Evolutionary conservation across 169 alveolate species (phyloP), one percentile per base, ranked within the genome.

Genomic region (Cryptosporidium baileyi): DNA sequence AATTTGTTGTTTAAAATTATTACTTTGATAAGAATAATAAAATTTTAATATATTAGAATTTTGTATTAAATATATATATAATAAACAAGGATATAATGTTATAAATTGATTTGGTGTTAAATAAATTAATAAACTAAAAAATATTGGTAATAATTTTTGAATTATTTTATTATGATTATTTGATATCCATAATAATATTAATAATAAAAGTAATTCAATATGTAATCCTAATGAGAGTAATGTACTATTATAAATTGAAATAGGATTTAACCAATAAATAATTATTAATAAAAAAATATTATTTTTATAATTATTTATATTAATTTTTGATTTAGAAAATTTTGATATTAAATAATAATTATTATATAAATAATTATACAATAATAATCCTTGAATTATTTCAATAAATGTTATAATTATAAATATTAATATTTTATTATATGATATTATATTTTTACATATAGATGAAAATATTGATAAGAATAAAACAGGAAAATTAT

Each of bases 221-320:
- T 24, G 34, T 34, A 36, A n/a, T 0, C 63, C 85, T 28, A 74
- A 36, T 26, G 85, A 74, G 28, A 74, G 59, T 7, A 38, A 24
- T 36, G 57, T 51, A 38, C 60, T 15, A 11, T 54, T n/a, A 57
- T 74, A 74, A 11, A 74, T 19, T 9, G 59, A 38, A 11, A 74
- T 34, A 19, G 85, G 85, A 26, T 74, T 74, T 15, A 74, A 51
- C 67, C 65, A 74, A 57, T 51, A 74, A 40, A 38, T 3, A 2
- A 47, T 67, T 22, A 74, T 19, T 0, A 74, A 41, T 4, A 52
- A 22, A 40, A 34, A 40, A 4, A 36, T 54, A 8, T 19, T 19
- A 0, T 51, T 6, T 41, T 51, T 26, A 57, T 57, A 57, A 36
- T 15, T 2, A 2, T 8, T 57, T 19, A 32, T 54, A 19, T 59